Evolutionary conservation across 176 grass and related monocot genomes (phyloP).

Genomic region (Carex parvula): DNA sequence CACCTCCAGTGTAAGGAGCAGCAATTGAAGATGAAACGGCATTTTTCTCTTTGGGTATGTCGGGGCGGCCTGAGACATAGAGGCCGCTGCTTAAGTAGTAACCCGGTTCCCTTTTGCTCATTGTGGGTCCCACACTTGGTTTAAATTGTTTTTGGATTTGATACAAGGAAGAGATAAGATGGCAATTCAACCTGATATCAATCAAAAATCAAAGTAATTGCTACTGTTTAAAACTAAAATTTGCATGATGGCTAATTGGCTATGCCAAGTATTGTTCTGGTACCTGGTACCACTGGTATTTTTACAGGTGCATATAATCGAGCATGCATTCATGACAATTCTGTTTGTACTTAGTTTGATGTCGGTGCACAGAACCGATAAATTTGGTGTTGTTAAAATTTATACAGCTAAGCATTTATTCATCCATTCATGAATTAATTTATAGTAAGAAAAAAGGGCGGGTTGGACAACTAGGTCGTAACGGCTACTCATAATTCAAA

Average conservation of each 20-base stretch:
- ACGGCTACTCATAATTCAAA: conserved; percentile 17
- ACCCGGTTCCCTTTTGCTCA: conserved; percentile 84
- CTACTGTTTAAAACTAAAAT: background rate
- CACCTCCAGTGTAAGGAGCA: conserved; percentile 85
- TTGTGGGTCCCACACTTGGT: conserved; percentile 15
- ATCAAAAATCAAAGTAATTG: background rate
- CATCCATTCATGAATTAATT: background rate
- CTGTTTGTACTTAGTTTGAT: background rate
- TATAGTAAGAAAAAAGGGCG: background rate
- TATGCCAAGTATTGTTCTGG: background rate
- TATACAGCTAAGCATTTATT: background rate
- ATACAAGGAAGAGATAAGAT: background rate
- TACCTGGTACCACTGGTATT: background rate
- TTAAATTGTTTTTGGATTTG: background rate
- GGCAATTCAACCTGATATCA: background rate
- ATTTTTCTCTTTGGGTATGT: conserved; percentile 77
- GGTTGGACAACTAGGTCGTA: background rate
- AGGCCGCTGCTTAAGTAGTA: conserved; percentile 94
- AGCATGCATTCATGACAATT: background rate
- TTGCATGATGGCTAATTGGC: background rate
- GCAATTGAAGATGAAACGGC: conserved; percentile 58
- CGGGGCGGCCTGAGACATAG: conserved; percentile 85
- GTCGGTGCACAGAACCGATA: background rate
- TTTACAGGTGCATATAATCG: background rate
- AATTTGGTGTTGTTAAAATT: background rate